A percentile compares a stretch with the other conserved stretches of the same genome.
Conservation (phyloP, 106 monocot species). For the Xerophyta viscosa region DNA sequence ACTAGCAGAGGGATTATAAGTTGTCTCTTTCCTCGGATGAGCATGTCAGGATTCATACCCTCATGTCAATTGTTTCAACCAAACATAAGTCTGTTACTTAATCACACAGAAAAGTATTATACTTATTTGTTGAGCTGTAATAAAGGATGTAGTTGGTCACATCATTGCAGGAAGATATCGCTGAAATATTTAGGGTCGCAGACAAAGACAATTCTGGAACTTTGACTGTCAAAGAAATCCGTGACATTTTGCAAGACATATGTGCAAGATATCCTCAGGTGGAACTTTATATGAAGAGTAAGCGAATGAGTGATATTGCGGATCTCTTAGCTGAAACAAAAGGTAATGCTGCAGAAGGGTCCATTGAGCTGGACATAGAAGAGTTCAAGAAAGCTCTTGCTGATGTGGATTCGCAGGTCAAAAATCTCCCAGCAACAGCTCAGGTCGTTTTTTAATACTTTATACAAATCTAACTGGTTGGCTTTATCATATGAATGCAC, state of each 20-base stretch:
- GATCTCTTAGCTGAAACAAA: conserved; percentile 34
- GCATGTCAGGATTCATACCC: too few relatives aligned
- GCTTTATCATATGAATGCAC: too few relatives aligned
- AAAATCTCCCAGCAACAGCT: conserved; percentile 60
- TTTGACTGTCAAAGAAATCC: conserved; percentile 54
- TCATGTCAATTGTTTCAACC: too few relatives aligned
- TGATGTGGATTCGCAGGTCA: conserved; percentile 50
- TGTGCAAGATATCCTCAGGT: conserved; percentile 45
- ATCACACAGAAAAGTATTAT: too few relatives aligned
- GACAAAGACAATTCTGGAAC: conserved; percentile 63
- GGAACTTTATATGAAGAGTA: conserved; percentile 50
- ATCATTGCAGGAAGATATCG: conserved; percentile 43
- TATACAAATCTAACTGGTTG: too few relatives aligned
- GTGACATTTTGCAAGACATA: conserved; percentile 52
- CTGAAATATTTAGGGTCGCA: conserved; percentile 47
- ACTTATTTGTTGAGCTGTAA: too few relatives aligned
- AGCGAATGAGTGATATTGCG: conserved; percentile 32
- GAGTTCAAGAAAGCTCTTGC: conserved; percentile 49
- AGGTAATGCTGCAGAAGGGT: conserved; percentile 28
- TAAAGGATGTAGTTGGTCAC: too few relatives aligned
- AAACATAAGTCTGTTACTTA: too few relatives aligned
- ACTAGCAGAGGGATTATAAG: too few relatives aligned
- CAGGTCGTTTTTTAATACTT: conserved; percentile 35
- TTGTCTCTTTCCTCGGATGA: too few relatives aligned
- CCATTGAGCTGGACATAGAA: conserved; percentile 44